Evolutionary conservation across 2,329 filamentous ascomycete genomes (phyloP).

Genomic region (Penicillium sp.): DNA sequence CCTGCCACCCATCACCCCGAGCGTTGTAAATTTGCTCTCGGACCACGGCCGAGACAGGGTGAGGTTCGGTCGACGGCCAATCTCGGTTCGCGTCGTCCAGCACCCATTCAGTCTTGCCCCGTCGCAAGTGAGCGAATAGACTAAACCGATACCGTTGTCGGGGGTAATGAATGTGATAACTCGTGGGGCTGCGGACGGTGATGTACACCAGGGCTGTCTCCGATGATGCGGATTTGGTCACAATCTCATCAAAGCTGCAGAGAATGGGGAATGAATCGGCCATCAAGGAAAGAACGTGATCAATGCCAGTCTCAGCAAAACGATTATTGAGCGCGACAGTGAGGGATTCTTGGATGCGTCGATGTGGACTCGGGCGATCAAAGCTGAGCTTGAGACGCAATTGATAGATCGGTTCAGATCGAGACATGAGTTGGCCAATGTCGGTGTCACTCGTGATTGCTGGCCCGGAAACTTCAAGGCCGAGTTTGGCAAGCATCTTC

Average conservation of each 20-base stretch:
- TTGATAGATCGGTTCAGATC: slow-evolving; percentile 22
- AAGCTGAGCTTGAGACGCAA: slow-evolving; percentile 31
- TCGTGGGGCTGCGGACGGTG: slow-evolving; percentile 31
- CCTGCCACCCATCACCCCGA: slow-evolving; percentile 36
- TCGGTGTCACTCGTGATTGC: slow-evolving; percentile 16
- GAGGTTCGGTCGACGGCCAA: slow-evolving; percentile 10
- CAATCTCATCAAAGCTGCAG: slow-evolving; percentile 32
- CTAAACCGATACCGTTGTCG: slow-evolving; percentile 28
- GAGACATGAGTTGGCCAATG: slow-evolving; percentile 17
- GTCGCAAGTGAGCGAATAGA: slow-evolving; percentile 24
- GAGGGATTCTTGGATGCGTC: slow-evolving; percentile 37
- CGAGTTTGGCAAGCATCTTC: slow-evolving; percentile 27
- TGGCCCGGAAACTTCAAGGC: slow-evolving; percentile 24
- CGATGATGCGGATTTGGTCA: slow-evolving; percentile 19
- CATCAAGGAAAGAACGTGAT: slow-evolving; percentile 28
- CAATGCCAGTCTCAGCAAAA: slow-evolving; percentile 25
- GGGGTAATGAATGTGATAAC: slow-evolving; percentile 34
- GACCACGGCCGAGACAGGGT: slow-evolving; percentile 20
- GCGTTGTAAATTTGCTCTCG: slow-evolving; percentile 31
- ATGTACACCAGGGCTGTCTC: slow-evolving; percentile 26
- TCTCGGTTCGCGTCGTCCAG: slow-evolving; percentile 25
- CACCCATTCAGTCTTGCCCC: slow-evolving; percentile 30
- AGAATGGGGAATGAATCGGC: slow-evolving; percentile 35
- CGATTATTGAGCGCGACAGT: slow-evolving; percentile 31
- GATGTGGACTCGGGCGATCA: slow-evolving; percentile 33